phyloP scores from a whole-genome alignment of 257 asterid species.

The Nicotiana knightiana region DNA sequence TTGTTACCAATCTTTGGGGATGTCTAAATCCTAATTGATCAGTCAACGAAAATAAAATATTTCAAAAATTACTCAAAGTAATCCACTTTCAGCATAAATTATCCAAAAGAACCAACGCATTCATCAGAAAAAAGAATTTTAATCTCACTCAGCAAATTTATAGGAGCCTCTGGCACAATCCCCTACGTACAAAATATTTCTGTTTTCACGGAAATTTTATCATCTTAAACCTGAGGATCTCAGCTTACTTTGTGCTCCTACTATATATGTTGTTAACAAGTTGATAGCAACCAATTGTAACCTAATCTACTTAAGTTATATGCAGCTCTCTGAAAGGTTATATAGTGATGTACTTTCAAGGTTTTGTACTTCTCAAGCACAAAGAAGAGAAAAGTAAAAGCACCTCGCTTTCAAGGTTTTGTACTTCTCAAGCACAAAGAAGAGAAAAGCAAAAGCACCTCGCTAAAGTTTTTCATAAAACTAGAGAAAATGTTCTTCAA shows the following conservation, averaged over 20 bases:
- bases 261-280: background rate
- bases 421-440: too few relatives aligned
- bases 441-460: too few relatives aligned
- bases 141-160: background rate
- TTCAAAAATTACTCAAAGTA: background rate
- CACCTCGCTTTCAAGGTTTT: too few relatives aligned
- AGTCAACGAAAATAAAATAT: background rate
- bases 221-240: background rate
- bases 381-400: too few relatives aligned
- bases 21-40: background rate
- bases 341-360: background rate
- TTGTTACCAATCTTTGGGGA: background rate
- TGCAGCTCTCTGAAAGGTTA: background rate
- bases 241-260: background rate
- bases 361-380: too few relatives aligned
- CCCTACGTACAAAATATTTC: background rate
- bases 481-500: too few relatives aligned
- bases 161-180: background rate
- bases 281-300: background rate
- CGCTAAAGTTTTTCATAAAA: too few relatives aligned
- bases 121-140: background rate
- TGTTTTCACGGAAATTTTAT: background rate
- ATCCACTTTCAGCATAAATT: background rate
- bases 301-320: background rate
- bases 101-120: background rate